Percentiles rank a stretch among this genome's conserved stretches.
phyloP scores from a whole-genome alignment of 192 early-diverging fungal genomes.

The Coemansia sp. region DNA sequence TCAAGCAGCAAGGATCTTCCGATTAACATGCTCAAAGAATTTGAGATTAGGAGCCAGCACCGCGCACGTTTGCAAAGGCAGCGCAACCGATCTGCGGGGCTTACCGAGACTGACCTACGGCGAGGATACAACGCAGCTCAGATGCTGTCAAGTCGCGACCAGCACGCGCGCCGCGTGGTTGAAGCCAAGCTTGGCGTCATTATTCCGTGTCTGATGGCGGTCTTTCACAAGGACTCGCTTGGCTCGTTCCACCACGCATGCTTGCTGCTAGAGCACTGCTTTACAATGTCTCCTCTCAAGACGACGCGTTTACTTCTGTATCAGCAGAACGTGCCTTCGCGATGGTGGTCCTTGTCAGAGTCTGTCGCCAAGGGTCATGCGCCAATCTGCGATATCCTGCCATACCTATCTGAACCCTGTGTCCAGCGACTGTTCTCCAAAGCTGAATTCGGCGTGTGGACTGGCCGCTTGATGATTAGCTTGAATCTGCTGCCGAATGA shows the following conservation, averaged over 20 bases:
- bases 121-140: constrained; percentile 46
- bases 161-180: constrained; percentile 34
- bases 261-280: constrained; percentile 50
- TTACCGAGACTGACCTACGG: constrained; percentile 39
- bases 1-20: constrained; percentile 15
- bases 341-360: constrained; percentile 42
- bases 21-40: constrained; percentile 25
- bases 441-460: constrained; percentile 52
- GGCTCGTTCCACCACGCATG: constrained; percentile 53
- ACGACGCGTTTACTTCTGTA: constrained; percentile 42
- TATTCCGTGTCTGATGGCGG: constrained; percentile 47
- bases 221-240: constrained; percentile 48
- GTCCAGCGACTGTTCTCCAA: constrained; percentile 49
- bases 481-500: constrained; percentile 44
- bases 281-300: constrained; percentile 38
- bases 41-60: constrained; percentile 35
- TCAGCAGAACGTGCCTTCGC: constrained; percentile 48
- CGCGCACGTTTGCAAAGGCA: constrained; percentile 40
- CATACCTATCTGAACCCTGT: constrained; percentile 48
- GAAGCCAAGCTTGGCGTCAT: constrained; percentile 47
- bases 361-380: constrained; percentile 40
- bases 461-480: constrained; percentile 43
- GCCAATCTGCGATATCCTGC: constrained; percentile 51
- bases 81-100: constrained; percentile 31
- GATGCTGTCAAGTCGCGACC: constrained; percentile 43